These are phyloP conservation scores for Cryptosporidium parvum DNA, from an alignment of 169 alveolate species.

Conservation along the genomic window DNA sequence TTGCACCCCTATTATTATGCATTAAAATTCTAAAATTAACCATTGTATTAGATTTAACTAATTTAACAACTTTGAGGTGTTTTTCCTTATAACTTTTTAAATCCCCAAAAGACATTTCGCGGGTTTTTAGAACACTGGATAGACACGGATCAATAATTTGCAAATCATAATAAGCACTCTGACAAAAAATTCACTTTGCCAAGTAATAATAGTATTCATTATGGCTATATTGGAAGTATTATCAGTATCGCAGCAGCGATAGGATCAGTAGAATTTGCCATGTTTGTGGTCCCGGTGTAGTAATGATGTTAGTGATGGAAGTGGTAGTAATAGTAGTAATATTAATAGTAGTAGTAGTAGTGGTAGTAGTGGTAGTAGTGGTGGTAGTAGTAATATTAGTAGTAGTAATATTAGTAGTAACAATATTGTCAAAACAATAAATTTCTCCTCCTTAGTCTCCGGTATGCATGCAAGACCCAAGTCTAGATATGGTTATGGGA, in stretches of 20 bases:
- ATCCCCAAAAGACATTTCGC: slow-evolving; percentile 39
- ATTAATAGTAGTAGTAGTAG: not conserved
- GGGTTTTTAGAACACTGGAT: slow-evolving; percentile 5
- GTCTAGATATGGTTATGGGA: slow-evolving; percentile 15
- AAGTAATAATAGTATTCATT: not conserved
- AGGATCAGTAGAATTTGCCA: not conserved
- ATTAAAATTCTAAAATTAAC: slow-evolving; percentile 26
- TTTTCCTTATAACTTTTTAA: not conserved
- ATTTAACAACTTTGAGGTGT: not conserved
- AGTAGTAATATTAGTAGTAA: not conserved
- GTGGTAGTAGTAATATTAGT: not conserved
- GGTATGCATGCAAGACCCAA: slow-evolving; percentile 11
- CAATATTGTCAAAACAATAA: not conserved
- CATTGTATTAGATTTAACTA: slow-evolving; percentile 19
- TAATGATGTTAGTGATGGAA: no score
- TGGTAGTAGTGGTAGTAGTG: not conserved
- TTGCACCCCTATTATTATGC: not conserved
- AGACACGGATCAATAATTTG: slow-evolving; percentile 34
- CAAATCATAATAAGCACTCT: not conserved
- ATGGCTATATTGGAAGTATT: not conserved
- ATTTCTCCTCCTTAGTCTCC: slow-evolving; percentile 1
- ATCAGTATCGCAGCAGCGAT: not conserved
- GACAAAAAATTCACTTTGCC: not conserved
- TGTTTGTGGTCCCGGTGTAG: not conserved
- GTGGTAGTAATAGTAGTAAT: not conserved